Percentiles rank a stretch among this genome's conserved stretches.
phyloP scores from a whole-genome alignment of 305 asterid genomes.

The Andrographis paniculata region DNA sequence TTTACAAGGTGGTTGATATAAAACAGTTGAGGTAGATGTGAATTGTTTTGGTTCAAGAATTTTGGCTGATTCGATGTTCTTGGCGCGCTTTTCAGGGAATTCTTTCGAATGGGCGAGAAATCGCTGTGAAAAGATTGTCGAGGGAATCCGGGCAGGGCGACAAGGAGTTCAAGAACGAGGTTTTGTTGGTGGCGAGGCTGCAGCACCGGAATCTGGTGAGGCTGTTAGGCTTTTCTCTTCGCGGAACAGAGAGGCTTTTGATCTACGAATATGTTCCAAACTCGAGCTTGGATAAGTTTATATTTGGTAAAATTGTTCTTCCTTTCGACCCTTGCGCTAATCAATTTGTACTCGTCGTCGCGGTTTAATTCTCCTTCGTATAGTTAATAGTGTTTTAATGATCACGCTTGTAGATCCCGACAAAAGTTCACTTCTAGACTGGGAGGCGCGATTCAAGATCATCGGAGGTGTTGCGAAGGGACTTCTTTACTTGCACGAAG shows the following conservation, averaged over 20 bases:
- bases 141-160: slow-evolving; percentile 15
- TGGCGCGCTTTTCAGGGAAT: slow-evolving; percentile 12
- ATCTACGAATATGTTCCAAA: slow-evolving; percentile 23
- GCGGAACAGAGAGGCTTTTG: slow-evolving; percentile 21
- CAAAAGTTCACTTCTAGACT: slow-evolving; percentile 19
- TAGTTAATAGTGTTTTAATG: not conserved
- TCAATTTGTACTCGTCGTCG: too few relatives aligned
- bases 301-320: slow-evolving; percentile 20
- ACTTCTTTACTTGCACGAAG: slow-evolving; percentile 38
- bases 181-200: slow-evolving; percentile 28
- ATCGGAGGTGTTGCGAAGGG: slow-evolving; percentile 36
- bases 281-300: slow-evolving; percentile 22
- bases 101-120: slow-evolving; percentile 8
- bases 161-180: too few relatives aligned
- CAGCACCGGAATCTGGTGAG: slow-evolving; percentile 34
- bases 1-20: slow-evolving; percentile 27
- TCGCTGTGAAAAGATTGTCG: slow-evolving; percentile 29
- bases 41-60: too few relatives aligned
- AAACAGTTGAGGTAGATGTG: too few relatives aligned
- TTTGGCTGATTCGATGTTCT: not conserved
- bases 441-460: slow-evolving; percentile 36
- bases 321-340: not conserved
- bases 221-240: slow-evolving; percentile 27
- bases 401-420: slow-evolving; percentile 17
- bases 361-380: too few relatives aligned